A percentile compares a stretch with the other conserved stretches of the same genome.
Conservation (phyloP, 1,284 basidiomycete species). For the Trametes sp. region DNA sequence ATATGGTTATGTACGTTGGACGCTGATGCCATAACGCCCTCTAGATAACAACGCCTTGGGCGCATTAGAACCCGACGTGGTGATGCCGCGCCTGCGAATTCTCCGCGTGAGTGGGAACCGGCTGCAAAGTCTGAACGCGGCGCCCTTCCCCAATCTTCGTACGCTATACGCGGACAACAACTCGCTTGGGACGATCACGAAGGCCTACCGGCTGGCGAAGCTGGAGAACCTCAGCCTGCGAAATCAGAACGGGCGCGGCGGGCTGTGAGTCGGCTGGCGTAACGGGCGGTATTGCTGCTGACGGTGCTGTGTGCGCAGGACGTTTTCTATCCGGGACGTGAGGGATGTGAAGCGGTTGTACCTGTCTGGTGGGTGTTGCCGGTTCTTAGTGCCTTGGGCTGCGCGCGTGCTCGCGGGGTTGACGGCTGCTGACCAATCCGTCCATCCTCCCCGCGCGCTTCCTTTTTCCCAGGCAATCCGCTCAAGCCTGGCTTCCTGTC, state of each 20-base stretch:
- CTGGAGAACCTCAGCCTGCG: constrained; percentile 93
- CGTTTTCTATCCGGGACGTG: constrained; percentile 73
- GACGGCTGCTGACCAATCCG: constrained; percentile 29
- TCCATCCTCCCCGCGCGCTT: constrained; percentile 17
- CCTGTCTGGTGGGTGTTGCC: constrained; percentile 77
- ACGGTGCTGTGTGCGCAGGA: constrained; percentile 27
- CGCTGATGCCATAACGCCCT: constrained; percentile 20
- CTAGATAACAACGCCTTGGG: constrained; percentile 79
- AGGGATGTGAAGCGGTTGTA: constrained; percentile 93
- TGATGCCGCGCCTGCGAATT: constrained; percentile 79
- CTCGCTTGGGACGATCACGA: constrained; percentile 61
- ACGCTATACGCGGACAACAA: constrained; percentile 96
- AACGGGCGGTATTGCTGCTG: constrained; percentile 6
- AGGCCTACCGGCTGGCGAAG: constrained; percentile 64
- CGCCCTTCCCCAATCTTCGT: constrained; percentile 75
- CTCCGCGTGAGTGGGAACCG: constrained; percentile 88
- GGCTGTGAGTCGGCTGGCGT: constrained; percentile 63
- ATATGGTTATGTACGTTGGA: constrained; percentile 12
- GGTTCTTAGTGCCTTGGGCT: constrained; percentile 10
- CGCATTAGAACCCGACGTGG: constrained; percentile 57
- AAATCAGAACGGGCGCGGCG: constrained; percentile 77
- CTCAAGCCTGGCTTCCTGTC: constrained; percentile 55
- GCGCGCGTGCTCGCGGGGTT: constrained; percentile 9
- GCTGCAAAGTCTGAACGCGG: constrained; percentile 74
- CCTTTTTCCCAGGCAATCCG: constrained; percentile 50